Evolutionary conservation across 345 rosid species (phyloP), one percentile per base, ranked within the genome.

Genomic region (Pelargonium nanum): DNA sequence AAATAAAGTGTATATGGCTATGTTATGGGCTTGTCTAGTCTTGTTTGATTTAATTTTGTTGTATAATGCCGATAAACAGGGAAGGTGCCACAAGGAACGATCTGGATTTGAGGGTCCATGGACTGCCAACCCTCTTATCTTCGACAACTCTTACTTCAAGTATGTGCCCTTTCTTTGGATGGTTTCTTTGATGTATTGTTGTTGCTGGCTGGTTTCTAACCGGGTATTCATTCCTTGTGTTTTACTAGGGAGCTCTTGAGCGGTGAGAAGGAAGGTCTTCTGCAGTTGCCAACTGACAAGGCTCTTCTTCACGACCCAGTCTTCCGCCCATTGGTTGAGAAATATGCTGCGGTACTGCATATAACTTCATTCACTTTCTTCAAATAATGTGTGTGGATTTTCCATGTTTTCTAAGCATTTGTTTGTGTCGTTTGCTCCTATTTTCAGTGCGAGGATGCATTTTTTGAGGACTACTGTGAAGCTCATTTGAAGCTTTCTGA

Each of bases 61-160:
- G 51, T 50, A 26, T 19, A 52, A 22, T 73, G 13, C 4, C 40
- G 1, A 5, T 30, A 28, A 3, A 6, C 70, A 89, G 99, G 99
- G 99, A 66, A 81, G 88, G 70, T 78, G 87, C 80, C 99, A 93
- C 86, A 87, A 81, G 75, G 99, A 93, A 66, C 80, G 99, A 68
- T 93, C 99, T 67, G 99, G 99, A 52, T 89, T 89, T 64, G 99
- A 89, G 70, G 99, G 97, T 48, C 70, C 97, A 15, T 93, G 99
- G 99, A 93, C 99, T 5, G 0, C 66, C 21, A 89, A 93, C 66
- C 99, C 97, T 19, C 88, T 87, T 9, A 83, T 87, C 55, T 93
- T 93, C 55, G 97, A 93, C 65, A 93, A 89, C 82, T 66, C 92
- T 53, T 93, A 93, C 84, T 93, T 87, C 87, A 81, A 26, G 99